A percentile compares a stretch with the other conserved stretches of the same genome.
These are phyloP conservation scores for Calendula officinalis DNA, from an alignment of 129 eudicot genomes.

Conservation along the genomic window DNA sequence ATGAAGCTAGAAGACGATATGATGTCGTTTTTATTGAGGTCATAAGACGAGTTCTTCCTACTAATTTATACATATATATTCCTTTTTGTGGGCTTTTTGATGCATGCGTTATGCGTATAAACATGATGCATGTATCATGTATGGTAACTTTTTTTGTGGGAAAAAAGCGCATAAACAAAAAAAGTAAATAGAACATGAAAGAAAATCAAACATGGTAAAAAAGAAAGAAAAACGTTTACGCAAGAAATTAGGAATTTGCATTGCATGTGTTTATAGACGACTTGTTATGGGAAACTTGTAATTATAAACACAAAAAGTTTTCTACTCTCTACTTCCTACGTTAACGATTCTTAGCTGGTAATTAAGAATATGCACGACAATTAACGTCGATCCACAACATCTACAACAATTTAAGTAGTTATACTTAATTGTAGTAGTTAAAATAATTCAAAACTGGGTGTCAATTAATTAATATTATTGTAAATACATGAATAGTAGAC, in stretches of 20 bases:
- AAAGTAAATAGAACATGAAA: neutral
- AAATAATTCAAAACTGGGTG: neutral
- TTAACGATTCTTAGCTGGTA: slow-evolving; percentile 24
- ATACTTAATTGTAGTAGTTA: neutral
- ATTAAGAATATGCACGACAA: neutral
- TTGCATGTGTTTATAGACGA: slow-evolving; percentile 19
- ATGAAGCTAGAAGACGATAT: too few relatives aligned
- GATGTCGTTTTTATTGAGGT: too few relatives aligned
- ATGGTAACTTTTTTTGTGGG: neutral
- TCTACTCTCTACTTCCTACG: slow-evolving; percentile 21
- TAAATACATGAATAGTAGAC: neutral
- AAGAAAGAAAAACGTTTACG: neutral
- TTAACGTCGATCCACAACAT: too few relatives aligned
- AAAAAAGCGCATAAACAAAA: neutral
- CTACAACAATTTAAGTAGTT: too few relatives aligned
- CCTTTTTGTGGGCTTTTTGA: too few relatives aligned
- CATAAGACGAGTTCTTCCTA: too few relatives aligned
- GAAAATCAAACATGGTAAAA: neutral
- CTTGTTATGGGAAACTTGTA: slow-evolving; percentile 15
- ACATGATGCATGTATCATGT: too few relatives aligned
- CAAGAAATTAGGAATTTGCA: slow-evolving; percentile 3
- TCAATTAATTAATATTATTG: neutral
- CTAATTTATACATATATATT: too few relatives aligned
- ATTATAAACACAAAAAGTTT: slow-evolving; percentile 5
- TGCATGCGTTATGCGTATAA: too few relatives aligned